phyloP scores from a whole-genome alignment of 345 rosid species.

The Moricandia moricandioides region DNA sequence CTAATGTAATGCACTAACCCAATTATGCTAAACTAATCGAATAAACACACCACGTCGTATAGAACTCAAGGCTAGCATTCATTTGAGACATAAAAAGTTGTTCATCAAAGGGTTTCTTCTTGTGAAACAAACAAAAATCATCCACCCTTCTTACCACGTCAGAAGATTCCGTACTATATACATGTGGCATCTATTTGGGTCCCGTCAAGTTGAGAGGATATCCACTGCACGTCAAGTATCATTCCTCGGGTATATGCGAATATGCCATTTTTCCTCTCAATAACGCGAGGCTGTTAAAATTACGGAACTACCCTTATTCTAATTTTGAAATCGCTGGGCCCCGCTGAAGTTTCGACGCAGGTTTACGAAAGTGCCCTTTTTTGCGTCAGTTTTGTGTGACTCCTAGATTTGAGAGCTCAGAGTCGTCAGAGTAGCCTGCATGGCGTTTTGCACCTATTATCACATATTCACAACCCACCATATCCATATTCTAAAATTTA shows the following conservation, averaged over 20 bases:
- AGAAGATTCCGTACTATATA: conserved; percentile 9
- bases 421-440: conserved; percentile 21
- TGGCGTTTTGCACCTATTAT: background rate
- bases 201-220: conserved; percentile 32
- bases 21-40: conserved; percentile 1
- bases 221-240: conserved; percentile 37
- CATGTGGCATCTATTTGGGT: conserved; percentile 28
- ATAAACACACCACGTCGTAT: background rate
- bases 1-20: background rate
- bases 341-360: background rate
- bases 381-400: background rate
- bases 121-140: background rate
- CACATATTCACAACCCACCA: background rate
- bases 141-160: conserved; percentile 28
- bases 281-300: background rate
- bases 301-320: background rate
- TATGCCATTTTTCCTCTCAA: conserved; percentile 25
- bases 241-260: conserved; percentile 36
- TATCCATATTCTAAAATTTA: background rate
- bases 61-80: conserved; percentile 27
- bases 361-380: conserved; percentile 19
- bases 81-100: background rate
- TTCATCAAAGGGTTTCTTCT: background rate
- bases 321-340: background rate
- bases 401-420: background rate